Evolutionary conservation across 768 basidiomycete species (phyloP), one percentile per base, ranked within the genome.

Genomic region (Tylopilus felleus): DNA sequence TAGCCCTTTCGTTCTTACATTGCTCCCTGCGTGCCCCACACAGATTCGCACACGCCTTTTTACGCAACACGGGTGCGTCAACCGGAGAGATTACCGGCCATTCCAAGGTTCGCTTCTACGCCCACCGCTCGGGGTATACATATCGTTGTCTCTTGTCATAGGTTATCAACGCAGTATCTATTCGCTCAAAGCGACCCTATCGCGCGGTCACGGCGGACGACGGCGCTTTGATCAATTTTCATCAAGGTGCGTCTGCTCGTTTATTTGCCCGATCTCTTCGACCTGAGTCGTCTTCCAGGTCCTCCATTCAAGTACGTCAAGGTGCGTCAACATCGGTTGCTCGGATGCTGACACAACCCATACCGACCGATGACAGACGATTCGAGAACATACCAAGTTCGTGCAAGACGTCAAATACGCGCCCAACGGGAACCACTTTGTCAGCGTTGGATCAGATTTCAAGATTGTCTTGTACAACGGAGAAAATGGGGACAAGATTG

Each of bases 391-490:
- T 68, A 88, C 85, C 14, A 91, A 88, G 68, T 97, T 95, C 64
- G 90, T 98, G 16, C 92, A 96, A 71, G 93, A 96, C 55, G 82
- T 98, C 33, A 81, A 83, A 50, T 98, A 85, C 66, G 78, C 93
- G 0, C 84, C 85, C 0, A 86, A 86, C 9, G 96, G 96, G 2
- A 82, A 87, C 39, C 74, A 84, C 40, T 95, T 98, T 65, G 88
- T 83, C 14, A 93, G 91, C 53, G 93, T 90, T 33, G 96, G 93
- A 21, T 88, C 90, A 6, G 96, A 98, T 68, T 80, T 78, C 28
- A 96, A 88, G 74, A 72, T 90, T 21, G 90, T 97, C 74, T 63
- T 98, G 13, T 96, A 95, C 66, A 91, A 95, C 52, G 96, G 96
- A 25, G 88, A 89, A 69, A 85, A 82, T 2, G 95, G 94, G 1